phyloP scores from a whole-genome alignment of 2,329 filamentous ascomycete genomes.

The Penicillium sp. region DNA sequence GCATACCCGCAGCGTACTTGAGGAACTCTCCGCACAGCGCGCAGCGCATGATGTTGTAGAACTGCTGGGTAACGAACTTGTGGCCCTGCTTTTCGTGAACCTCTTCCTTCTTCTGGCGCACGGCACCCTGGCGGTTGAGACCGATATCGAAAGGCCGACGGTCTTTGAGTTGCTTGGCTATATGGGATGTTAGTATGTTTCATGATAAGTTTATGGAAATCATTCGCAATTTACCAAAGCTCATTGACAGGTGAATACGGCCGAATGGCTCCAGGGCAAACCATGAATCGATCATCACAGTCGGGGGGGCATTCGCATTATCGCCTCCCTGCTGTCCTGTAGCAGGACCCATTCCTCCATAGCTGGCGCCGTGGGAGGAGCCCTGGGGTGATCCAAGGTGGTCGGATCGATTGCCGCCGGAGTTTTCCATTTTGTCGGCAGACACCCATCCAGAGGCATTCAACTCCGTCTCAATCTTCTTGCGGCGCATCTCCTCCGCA shows the following conservation, averaged over 20 bases:
- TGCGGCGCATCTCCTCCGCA: slow-evolving; percentile 92
- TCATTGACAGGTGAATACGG: slow-evolving; percentile 84
- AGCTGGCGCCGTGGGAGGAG: slow-evolving; percentile 26
- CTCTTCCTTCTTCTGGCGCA: slow-evolving; percentile 96
- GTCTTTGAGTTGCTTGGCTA: slow-evolving; percentile 81
- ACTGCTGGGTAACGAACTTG: slow-evolving; percentile 98
- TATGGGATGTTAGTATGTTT: slow-evolving; percentile 19
- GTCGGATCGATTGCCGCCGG: slow-evolving; percentile 47
- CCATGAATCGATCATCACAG: slow-evolving; percentile 76
- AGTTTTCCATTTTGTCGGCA: slow-evolving; percentile 84
- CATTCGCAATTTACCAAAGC: slow-evolving; percentile 59
- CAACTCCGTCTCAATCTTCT: slow-evolving; percentile 95
- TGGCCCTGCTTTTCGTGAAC: slow-evolving; percentile 98
- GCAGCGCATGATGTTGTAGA: slow-evolving; percentile 99
- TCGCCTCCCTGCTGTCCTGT: slow-evolving; percentile 30
- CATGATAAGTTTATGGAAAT: background rate
- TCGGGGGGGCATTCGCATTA: slow-evolving; percentile 30
- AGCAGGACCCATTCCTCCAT: slow-evolving; percentile 26
- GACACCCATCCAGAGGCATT: slow-evolving; percentile 96
- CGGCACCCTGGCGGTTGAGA: slow-evolving; percentile 89
- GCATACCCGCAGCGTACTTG: slow-evolving; percentile 98
- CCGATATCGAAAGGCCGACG: slow-evolving; percentile 81
- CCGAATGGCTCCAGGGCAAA: slow-evolving; percentile 95
- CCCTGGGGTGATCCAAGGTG: slow-evolving; percentile 53
- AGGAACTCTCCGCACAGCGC: slow-evolving; percentile 96